Base-by-base conservation (phyloP, 108 stramenopile genomes). In the Nannochloropsis gaditana region DNA sequence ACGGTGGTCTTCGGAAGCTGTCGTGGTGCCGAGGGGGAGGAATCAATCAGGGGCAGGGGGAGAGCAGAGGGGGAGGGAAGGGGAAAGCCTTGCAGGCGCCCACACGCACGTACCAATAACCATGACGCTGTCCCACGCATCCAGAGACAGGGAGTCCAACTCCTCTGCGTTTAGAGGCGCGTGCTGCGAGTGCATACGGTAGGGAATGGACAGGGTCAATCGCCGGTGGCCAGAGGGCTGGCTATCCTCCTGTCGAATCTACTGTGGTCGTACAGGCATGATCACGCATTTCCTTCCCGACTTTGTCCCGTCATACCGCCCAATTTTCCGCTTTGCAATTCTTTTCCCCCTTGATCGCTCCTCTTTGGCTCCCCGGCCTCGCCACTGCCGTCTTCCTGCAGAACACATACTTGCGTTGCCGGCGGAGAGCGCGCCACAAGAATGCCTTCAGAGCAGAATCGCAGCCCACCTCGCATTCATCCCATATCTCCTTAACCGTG, bases 1-100 rank as follows among this genome's bases (percentile, higher is more conserved):
- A 73, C 59, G 59, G n/a, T 73, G 59, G 59, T 73, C 59, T 73
- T 73, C 59, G 19, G 59, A 8, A n/a, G 59, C 59, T 73, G 59
- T 73, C 19, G 31, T 31, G 31, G 31, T 31, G 31, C 31, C 8
- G 59, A 73, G 59, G 59, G 59, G n/a, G 59, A n/a, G 59, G n/a
- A 31, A 31, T 31, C 31, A 31, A 31, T 31, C 31, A 1, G 31
- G 31, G 0, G 31, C 31, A 31, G 31, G 31, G 31, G 31, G 31
- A 1, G 31, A 31, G 31, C 31, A 31, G 31, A 31, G 1, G 31
- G 31, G 31, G 31, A 31, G 31, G 1, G 0, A 31, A 31, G 31
- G 31, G 31, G 31, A 31, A 31, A 31, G 31, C 31, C 31, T 31
- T 31, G 31, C 31, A 31, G 31, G 31, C 31, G 31, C 31, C 31